These are phyloP conservation scores for Boletus speciosus DNA, from an alignment of 768 basidiomycete genomes.

Conservation along the genomic window DNA sequence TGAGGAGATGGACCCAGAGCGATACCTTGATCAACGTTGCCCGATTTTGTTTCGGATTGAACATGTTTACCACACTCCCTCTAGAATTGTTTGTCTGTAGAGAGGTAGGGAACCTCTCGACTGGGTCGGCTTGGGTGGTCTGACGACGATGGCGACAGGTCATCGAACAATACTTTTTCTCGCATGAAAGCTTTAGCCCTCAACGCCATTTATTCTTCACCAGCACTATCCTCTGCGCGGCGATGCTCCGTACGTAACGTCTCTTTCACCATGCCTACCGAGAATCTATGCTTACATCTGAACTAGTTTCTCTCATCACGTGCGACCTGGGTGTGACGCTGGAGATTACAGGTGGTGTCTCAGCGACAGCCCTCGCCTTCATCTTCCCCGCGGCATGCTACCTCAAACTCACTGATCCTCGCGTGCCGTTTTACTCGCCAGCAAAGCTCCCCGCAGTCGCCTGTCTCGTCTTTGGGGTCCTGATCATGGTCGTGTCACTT, in stretches of 20 bases:
- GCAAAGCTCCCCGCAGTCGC: constrained; percentile 70
- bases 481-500: constrained; percentile 77
- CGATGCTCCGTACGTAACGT: constrained; percentile 68
- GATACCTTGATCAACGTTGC: constrained; percentile 95
- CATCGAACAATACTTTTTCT: constrained; percentile 94
- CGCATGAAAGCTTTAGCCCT: constrained; percentile 75
- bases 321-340: constrained; percentile 98
- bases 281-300: background rate
- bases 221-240: constrained; percentile 71
- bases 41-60: constrained; percentile 88
- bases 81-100: constrained; percentile 96
- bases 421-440: constrained; percentile 61
- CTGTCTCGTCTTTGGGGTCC: constrained; percentile 70
- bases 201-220: constrained; percentile 91
- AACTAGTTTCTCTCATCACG: constrained; percentile 80
- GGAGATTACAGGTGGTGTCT: constrained; percentile 97
- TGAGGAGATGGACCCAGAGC: constrained; percentile 39
- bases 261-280: background rate
- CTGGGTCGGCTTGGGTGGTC: background rate
- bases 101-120: constrained; percentile 52
- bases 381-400: constrained; percentile 90
- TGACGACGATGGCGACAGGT: constrained; percentile 48
- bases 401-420: constrained; percentile 62
- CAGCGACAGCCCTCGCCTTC: constrained; percentile 87
- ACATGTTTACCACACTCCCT: constrained; percentile 98